Conservation (phyloP, 768 basidiomycete genomes). For the Auricularia heimuer region DNA sequence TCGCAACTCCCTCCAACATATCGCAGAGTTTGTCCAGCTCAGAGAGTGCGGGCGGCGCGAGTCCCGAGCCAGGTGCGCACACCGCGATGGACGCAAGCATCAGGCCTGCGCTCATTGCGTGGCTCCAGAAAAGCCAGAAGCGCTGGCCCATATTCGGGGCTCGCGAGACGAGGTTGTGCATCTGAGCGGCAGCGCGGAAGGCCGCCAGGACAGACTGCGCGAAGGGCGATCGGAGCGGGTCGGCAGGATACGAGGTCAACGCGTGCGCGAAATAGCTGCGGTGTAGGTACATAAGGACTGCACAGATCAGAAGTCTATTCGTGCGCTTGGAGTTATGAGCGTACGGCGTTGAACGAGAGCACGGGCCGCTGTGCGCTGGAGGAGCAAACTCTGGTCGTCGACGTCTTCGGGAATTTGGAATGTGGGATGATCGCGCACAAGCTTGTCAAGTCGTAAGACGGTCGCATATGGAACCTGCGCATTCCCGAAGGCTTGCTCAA, state of each 20-base stretch:
- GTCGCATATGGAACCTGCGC: too few species aligned
- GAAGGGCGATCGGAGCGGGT: slow-evolving; percentile 61
- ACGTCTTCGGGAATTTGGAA: too few species aligned
- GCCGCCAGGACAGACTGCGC: slow-evolving; percentile 60
- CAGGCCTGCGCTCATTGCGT: slow-evolving; percentile 41
- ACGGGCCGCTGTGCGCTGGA: too few species aligned
- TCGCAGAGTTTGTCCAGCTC: slow-evolving; percentile 55
- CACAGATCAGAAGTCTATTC: too few species aligned
- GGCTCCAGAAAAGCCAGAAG: slow-evolving; percentile 68
- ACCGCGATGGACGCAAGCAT: slow-evolving; percentile 73
- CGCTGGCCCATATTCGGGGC: slow-evolving; percentile 47
- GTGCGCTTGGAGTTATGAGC: too few species aligned
- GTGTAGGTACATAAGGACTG: slow-evolving; percentile 62
- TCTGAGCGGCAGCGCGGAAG: slow-evolving; percentile 54
- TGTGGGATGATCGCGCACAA: too few species aligned
- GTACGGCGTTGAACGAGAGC: too few species aligned
- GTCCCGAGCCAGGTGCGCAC: slow-evolving; percentile 60
- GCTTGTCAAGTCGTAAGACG: too few species aligned
- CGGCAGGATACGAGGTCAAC: slow-evolving; percentile 47
- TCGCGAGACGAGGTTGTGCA: slow-evolving; percentile 39
- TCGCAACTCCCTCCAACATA: slow-evolving; percentile 53
- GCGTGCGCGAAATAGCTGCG: slow-evolving; percentile 72
- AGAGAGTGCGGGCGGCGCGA: slow-evolving; percentile 57
- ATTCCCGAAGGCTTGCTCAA: too few species aligned
- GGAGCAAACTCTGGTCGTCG: too few species aligned